Conservation (phyloP, 1,284 basidiomycete species). For the Cutaneotrichosporon mucoides region DNA sequence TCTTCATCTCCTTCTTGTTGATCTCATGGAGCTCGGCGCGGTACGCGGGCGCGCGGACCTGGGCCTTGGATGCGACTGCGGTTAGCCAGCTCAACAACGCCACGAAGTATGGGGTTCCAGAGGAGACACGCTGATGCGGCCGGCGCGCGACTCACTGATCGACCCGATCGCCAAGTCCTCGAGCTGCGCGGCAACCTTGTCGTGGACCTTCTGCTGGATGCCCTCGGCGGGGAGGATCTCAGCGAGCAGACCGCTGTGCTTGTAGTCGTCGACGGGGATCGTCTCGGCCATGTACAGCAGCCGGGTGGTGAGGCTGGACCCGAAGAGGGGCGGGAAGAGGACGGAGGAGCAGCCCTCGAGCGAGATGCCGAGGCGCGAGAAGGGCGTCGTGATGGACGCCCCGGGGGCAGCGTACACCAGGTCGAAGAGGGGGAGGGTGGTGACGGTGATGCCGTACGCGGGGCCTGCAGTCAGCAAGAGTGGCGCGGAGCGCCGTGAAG, state of each 20-base stretch:
- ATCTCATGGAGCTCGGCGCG: slow-evolving; percentile 6
- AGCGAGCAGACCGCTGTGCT: slow-evolving; percentile 12
- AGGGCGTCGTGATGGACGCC: slow-evolving; percentile 18
- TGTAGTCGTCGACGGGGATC: slow-evolving; percentile 9
- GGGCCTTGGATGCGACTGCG: slow-evolving; percentile 14
- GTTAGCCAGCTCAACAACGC: neutral
- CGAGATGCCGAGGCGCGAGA: slow-evolving; percentile 20
- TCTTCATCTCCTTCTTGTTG: slow-evolving; percentile 15
- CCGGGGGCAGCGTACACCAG: slow-evolving; percentile 17
- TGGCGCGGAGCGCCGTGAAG: no score
- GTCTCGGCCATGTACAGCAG: slow-evolving; percentile 21
- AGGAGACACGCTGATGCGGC: no score
- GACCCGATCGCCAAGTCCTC: slow-evolving; percentile 14
- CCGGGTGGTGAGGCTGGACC: slow-evolving; percentile 11
- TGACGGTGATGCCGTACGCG: slow-evolving; percentile 20
- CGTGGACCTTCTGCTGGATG: slow-evolving; percentile 8
- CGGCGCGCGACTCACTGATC: slow-evolving; percentile 4
- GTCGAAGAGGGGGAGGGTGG: slow-evolving; percentile 21
- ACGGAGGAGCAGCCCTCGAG: slow-evolving; percentile 17
- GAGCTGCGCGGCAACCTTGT: slow-evolving; percentile 6
- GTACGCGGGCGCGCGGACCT: slow-evolving; percentile 8
- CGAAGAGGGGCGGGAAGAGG: slow-evolving; percentile 19
- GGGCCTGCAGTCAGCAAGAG: slow-evolving; percentile 11
- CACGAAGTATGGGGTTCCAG: no score
- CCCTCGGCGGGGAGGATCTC: slow-evolving; percentile 7